Evolutionary conservation across 1,284 basidiomycete species (phyloP).

Genomic region (Ceratobasidium sp.): DNA sequence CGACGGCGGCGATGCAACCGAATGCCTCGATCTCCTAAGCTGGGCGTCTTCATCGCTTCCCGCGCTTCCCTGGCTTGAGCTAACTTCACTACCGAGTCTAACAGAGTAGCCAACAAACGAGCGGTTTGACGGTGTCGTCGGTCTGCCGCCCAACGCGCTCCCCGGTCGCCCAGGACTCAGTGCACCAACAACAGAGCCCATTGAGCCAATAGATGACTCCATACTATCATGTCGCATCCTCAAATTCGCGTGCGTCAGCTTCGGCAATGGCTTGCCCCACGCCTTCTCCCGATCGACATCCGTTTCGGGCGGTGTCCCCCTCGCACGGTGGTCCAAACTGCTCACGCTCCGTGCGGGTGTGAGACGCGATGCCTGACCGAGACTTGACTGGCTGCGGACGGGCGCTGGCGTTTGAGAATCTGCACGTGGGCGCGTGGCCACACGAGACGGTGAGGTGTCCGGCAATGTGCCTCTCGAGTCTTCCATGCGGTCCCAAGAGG

Average conservation of each 20-base stretch:
- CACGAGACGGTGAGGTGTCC: not conserved
- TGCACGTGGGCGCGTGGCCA: not conserved
- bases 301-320: slow-evolving; percentile 13
- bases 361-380: not conserved
- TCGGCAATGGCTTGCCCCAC: slow-evolving; percentile 20
- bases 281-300: slow-evolving; percentile 27
- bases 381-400: slow-evolving; percentile 6
- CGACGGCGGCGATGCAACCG: not conserved
- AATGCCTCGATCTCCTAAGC: not conserved
- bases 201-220: slow-evolving; percentile 13
- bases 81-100: slow-evolving; percentile 18
- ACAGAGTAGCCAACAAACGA: slow-evolving; percentile 31
- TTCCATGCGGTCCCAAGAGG: slow-evolving; percentile 18
- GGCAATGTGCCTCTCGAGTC: not conserved
- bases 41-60: slow-evolving; percentile 33
- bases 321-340: slow-evolving; percentile 1
- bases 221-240: slow-evolving; percentile 29
- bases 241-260: slow-evolving; percentile 33
- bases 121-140: slow-evolving; percentile 19
- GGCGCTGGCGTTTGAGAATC: not conserved
- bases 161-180: slow-evolving; percentile 16
- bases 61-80: slow-evolving; percentile 31
- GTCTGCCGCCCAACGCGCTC: slow-evolving; percentile 1
- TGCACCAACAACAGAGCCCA: not conserved
- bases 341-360: slow-evolving; percentile 18